Evolutionary conservation across 345 rosid genomes (phyloP).

Genomic region (Boechera stricta): DNA sequence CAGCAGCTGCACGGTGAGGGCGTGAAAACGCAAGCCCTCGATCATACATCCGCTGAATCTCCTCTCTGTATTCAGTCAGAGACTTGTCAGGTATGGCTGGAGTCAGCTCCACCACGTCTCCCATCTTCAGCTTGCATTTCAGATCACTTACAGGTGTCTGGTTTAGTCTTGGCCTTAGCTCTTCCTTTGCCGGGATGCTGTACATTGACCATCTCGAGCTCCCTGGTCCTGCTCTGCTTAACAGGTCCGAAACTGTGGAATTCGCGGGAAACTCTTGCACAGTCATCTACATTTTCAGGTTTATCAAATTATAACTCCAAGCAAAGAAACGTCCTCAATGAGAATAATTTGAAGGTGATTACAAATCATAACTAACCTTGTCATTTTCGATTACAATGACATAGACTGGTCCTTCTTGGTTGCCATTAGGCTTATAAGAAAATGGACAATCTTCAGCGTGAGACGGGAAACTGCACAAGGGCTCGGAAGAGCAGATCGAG

Average conservation of each 20-base stretch:
- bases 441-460: slow-evolving; percentile 80
- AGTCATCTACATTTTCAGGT: slow-evolving; percentile 67
- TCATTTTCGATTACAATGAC: slow-evolving; percentile 84
- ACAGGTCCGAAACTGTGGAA: slow-evolving; percentile 72
- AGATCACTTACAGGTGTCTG: slow-evolving; percentile 68
- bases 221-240: slow-evolving; percentile 72
- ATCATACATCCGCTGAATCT: slow-evolving; percentile 93
- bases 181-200: slow-evolving; percentile 78
- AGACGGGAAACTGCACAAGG: slow-evolving; percentile 75
- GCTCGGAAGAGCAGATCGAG: slow-evolving; percentile 53
- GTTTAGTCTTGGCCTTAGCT: slow-evolving; percentile 87
- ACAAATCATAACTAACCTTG: slow-evolving; percentile 57
- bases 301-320: slow-evolving; percentile 16
- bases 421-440: slow-evolving; percentile 64
- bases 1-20: slow-evolving; percentile 40
- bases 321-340: background rate
- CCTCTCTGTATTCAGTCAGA: slow-evolving; percentile 83
- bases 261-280: slow-evolving; percentile 85
- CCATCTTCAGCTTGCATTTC: slow-evolving; percentile 82
- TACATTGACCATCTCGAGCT: slow-evolving; percentile 72
- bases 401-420: slow-evolving; percentile 76
- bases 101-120: slow-evolving; percentile 91
- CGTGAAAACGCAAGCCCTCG: slow-evolving; percentile 51
- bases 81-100: slow-evolving; percentile 86
- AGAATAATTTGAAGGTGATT: background rate